Evolutionary conservation across 2,329 filamentous ascomycete species (phyloP).

Genomic region (Scedosporium minutisporum): DNA sequence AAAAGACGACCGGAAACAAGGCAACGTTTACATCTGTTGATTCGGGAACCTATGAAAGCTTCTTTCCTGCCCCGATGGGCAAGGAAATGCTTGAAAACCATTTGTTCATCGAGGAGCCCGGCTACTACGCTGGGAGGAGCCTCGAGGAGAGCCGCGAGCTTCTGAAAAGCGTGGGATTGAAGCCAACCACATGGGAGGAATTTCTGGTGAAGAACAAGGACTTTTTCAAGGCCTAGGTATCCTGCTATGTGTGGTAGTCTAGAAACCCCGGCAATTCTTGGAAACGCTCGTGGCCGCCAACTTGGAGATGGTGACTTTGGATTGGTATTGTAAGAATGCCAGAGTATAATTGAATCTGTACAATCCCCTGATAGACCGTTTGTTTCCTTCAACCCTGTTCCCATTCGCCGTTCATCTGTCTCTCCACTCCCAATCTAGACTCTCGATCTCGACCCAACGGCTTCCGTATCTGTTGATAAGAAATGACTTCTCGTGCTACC

Average conservation of each 20-base stretch:
- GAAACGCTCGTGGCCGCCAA: too few species aligned
- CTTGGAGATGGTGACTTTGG: too few species aligned
- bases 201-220: slow-evolving; percentile 17
- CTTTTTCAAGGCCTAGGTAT: too few species aligned
- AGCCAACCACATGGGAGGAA: slow-evolving; percentile 27
- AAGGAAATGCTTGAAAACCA: slow-evolving; percentile 29
- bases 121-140: slow-evolving; percentile 27
- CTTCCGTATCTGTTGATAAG: neutral
- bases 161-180: slow-evolving; percentile 18
- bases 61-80: slow-evolving; percentile 15
- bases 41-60: slow-evolving; percentile 24
- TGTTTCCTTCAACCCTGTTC: too few species aligned
- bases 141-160: slow-evolving; percentile 21
- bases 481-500: neutral
- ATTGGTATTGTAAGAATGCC: too few species aligned
- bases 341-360: too few species aligned
- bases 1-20: slow-evolving; percentile 22
- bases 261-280: too few species aligned
- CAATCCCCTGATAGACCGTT: too few species aligned
- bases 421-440: neutral
- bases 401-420: neutral
- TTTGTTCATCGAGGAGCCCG: slow-evolving; percentile 29
- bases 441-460: neutral
- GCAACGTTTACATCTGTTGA: slow-evolving; percentile 20
- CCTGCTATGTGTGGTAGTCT: too few species aligned